These are phyloP conservation scores for Colletotrichum somersetense DNA, from an alignment of 2,329 filamentous ascomycete genomes.

Conservation along the genomic window DNA sequence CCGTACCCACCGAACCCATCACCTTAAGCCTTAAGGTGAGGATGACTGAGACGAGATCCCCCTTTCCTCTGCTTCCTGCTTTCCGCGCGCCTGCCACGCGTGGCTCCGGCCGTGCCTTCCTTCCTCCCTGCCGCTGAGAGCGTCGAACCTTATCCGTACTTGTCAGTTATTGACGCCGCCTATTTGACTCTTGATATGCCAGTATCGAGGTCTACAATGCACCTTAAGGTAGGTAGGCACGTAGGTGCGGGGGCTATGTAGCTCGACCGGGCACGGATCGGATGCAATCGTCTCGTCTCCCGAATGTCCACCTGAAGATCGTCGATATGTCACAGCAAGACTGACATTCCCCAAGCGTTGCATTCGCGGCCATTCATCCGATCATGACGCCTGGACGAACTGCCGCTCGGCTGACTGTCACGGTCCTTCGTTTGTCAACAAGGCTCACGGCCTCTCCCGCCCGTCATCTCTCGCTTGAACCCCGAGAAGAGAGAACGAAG, in stretches of 20 bases:
- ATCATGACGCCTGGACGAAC: neutral
- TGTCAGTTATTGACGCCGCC: too few species aligned
- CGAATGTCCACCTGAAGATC: constrained; percentile 6
- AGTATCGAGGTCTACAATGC: too few species aligned
- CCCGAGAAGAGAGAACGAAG: neutral
- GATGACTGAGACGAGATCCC: neutral
- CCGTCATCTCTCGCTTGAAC: neutral
- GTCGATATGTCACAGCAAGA: constrained; percentile 13
- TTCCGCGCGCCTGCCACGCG: constrained; percentile 17
- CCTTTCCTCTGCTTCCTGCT: neutral
- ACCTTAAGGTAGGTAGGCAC: too few species aligned
- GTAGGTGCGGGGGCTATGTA: too few species aligned
- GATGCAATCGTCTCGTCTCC: constrained; percentile 39
- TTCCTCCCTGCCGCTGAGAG: neutral
- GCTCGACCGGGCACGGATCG: constrained; percentile 30
- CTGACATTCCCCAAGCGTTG: constrained; percentile 7
- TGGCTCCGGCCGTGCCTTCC: constrained; percentile 11
- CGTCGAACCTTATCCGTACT: neutral
- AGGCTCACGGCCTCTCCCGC: neutral
- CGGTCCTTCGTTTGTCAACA: neutral
- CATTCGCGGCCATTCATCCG: constrained; percentile 10
- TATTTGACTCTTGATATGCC: too few species aligned
- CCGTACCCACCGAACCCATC: neutral
- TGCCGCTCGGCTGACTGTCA: neutral
- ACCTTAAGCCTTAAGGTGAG: neutral